Evolutionary conservation across 139 green algal genomes (phyloP).

Genomic region (Bryopsis sp.): DNA sequence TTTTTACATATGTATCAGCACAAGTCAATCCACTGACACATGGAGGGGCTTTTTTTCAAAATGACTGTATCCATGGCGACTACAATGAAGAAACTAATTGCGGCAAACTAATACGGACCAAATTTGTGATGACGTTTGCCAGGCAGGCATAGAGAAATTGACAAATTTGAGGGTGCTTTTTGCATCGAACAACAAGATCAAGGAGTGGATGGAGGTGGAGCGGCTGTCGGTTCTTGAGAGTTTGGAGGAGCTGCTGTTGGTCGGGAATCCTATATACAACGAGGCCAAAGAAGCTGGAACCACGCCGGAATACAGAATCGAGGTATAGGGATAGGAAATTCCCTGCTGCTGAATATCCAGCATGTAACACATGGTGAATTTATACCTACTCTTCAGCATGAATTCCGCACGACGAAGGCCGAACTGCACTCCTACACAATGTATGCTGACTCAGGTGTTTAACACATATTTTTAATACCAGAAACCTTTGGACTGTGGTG

Average conservation of each 20-base stretch:
- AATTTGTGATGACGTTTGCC: slow-evolving; percentile 5
- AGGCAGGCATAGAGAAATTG: slow-evolving; percentile 77
- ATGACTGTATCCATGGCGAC: too few relatives aligned
- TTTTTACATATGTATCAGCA: too few relatives aligned
- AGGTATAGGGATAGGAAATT: too few relatives aligned
- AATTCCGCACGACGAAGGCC: too few relatives aligned
- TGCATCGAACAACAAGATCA: slow-evolving; percentile 85
- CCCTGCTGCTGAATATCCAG: neutral
- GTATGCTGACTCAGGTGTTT: too few relatives aligned
- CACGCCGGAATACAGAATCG: slow-evolving; percentile 60
- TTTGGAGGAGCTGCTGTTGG: slow-evolving; percentile 79
- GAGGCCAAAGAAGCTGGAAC: slow-evolving; percentile 55
- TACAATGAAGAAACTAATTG: too few relatives aligned
- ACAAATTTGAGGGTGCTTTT: slow-evolving; percentile 69
- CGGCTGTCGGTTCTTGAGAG: slow-evolving; percentile 46
- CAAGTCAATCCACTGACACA: too few relatives aligned
- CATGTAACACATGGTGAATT: neutral
- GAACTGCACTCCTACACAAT: too few relatives aligned
- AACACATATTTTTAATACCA: too few relatives aligned
- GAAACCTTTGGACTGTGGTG: too few relatives aligned
- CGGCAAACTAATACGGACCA: too few relatives aligned
- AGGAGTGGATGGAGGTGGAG: slow-evolving; percentile 68
- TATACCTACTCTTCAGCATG: neutral
- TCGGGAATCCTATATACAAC: slow-evolving; percentile 78
- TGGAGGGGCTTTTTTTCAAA: too few relatives aligned